Evolutionary conservation across 495 filamentous ascomycete genomes (phyloP).

Genomic region (Acidiella bohemica): DNA sequence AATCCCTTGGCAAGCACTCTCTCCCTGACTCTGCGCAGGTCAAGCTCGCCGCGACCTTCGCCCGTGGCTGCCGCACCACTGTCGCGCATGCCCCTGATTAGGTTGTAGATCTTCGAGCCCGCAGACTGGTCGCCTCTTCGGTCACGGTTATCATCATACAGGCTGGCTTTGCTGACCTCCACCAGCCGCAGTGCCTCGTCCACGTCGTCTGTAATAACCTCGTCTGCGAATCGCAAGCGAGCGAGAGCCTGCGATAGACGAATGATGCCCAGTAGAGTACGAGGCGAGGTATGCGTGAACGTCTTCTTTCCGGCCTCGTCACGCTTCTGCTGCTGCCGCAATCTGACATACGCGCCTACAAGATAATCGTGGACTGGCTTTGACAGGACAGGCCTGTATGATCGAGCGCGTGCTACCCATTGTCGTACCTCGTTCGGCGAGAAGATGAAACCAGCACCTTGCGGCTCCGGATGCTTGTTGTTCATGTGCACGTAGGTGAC

Average conservation of each 20-base stretch:
- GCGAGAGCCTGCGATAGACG: slow-evolving; percentile 94
- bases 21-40: slow-evolving; percentile 73
- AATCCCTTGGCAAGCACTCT: slow-evolving; percentile 91
- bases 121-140: slow-evolving; percentile 59
- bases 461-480: slow-evolving; percentile 74
- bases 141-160: slow-evolving; percentile 52
- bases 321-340: slow-evolving; percentile 75
- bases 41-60: slow-evolving; percentile 64
- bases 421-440: slow-evolving; percentile 83
- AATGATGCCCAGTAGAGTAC: slow-evolving; percentile 82
- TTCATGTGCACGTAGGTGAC: slow-evolving; percentile 98
- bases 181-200: slow-evolving; percentile 86
- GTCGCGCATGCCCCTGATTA: slow-evolving; percentile 73
- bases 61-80: slow-evolving; percentile 64
- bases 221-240: slow-evolving; percentile 69
- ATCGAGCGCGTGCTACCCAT: slow-evolving; percentile 85
- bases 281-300: slow-evolving; percentile 83
- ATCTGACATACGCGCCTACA: slow-evolving; percentile 84
- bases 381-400: slow-evolving; percentile 73
- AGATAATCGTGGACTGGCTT: slow-evolving; percentile 82
- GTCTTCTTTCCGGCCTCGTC: slow-evolving; percentile 79
- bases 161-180: slow-evolving; percentile 78
- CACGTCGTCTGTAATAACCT: slow-evolving; percentile 80
- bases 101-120: slow-evolving; percentile 81
- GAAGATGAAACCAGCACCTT: slow-evolving; percentile 52